A percentile compares a stretch with the other conserved stretches of the same genome.
Evolutionary conservation across 257 asterid genomes (phyloP).

Genomic region (Solanum lycopersicoides): DNA sequence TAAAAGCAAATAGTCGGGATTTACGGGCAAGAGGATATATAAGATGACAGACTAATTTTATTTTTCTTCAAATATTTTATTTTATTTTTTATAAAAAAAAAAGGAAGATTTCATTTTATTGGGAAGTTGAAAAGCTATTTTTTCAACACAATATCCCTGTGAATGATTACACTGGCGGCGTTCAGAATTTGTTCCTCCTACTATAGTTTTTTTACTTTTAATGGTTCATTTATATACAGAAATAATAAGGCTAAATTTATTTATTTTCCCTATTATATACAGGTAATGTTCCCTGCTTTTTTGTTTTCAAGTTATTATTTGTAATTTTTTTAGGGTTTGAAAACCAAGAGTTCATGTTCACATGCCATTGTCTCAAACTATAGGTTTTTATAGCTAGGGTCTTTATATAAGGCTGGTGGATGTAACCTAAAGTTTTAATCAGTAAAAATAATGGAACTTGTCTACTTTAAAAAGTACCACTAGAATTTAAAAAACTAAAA

Average conservation of each 20-base stretch:
- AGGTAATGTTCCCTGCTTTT: conserved; percentile 1
- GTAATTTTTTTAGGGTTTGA: conserved; percentile 20
- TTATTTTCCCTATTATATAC: not conserved
- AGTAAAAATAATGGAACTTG: not conserved
- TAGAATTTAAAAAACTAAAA: not conserved
- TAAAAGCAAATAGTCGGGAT: conserved; percentile 12
- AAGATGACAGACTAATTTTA: not conserved
- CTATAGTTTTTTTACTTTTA: conserved; percentile 7
- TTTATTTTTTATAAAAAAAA: too few species aligned
- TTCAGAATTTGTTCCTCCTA: conserved; percentile 39
- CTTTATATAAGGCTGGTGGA: not conserved
- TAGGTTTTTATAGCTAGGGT: conserved; percentile 2
- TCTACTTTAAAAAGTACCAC: not conserved
- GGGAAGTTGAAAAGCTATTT: not conserved
- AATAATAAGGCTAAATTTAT: not conserved
- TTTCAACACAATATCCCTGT: not conserved
- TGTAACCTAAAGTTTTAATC: not conserved
- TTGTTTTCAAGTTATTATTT: not conserved
- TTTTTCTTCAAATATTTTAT: not conserved
- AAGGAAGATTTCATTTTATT: not conserved
- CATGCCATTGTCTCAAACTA: conserved; percentile 27
- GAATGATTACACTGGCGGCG: conserved; percentile 49
- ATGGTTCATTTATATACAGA: not conserved
- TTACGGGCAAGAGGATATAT: not conserved
- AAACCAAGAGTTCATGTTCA: conserved; percentile 18